Conservation (phyloP, 768 basidiomycete species). For the Trametes maxima region DNA sequence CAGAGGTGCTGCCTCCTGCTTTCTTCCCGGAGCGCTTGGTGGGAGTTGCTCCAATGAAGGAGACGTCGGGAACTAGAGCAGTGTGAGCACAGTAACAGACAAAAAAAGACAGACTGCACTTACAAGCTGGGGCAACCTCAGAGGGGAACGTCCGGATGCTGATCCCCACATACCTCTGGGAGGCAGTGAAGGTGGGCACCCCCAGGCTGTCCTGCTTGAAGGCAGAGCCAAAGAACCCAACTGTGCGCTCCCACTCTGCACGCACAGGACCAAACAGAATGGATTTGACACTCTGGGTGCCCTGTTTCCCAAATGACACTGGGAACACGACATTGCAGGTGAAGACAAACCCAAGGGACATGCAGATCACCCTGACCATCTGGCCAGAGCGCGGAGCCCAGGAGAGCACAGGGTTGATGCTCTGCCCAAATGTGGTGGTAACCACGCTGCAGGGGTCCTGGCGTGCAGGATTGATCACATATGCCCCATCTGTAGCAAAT, state of each 20-base stretch:
- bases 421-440: background rate
- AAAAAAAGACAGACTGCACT: no score
- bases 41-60: no score
- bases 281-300: background rate
- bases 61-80: no score
- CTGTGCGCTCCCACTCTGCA: background rate
- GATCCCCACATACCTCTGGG: background rate
- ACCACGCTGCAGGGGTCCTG: background rate
- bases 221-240: background rate
- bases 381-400: no score
- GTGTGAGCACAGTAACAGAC: no score
- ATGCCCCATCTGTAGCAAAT: background rate
- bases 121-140: no score
- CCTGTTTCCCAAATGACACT: no score
- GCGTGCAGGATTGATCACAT: background rate
- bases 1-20: no score
- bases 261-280: background rate
- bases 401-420: background rate
- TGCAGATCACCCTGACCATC: no score
- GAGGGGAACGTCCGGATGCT: background rate
- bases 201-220: background rate
- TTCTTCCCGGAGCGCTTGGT: no score
- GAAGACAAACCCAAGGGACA: no score
- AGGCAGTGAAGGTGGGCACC: background rate
- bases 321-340: no score